Evolutionary conservation across 2,329 filamentous ascomycete species (phyloP).

Genomic region (Aspergillus ruber): DNA sequence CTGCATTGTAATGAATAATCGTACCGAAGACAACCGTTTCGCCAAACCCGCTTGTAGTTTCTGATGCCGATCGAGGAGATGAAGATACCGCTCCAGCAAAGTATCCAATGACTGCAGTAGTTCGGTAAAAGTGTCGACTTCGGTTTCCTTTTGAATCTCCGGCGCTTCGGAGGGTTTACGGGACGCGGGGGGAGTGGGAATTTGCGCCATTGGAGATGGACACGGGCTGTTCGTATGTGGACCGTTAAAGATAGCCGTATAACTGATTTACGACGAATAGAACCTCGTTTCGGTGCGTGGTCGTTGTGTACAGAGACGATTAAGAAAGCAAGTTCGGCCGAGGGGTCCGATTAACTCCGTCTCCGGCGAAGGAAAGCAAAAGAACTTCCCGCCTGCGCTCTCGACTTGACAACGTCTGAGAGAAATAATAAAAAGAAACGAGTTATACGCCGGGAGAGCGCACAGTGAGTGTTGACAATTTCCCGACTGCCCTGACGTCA

Average conservation of each 20-base stretch:
- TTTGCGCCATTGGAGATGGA: constrained; percentile 21
- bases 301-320: constrained; percentile 4
- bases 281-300: too few relatives aligned
- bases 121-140: constrained; percentile 16
- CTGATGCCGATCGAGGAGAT: constrained; percentile 39
- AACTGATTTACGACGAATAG: not conserved
- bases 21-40: constrained; percentile 35
- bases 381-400: constrained; percentile 28
- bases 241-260: not conserved
- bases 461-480: not conserved
- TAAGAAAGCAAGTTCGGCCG: constrained; percentile 19
- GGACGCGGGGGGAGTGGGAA: constrained; percentile 31
- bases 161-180: constrained; percentile 22
- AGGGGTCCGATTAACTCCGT: constrained; percentile 31
- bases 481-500: constrained; percentile 4
- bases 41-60: constrained; percentile 32
- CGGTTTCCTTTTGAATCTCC: constrained; percentile 12
- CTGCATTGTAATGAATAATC: constrained; percentile 1
- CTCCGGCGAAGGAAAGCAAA: constrained; percentile 28
- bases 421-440: too few relatives aligned
- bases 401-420: not conserved
- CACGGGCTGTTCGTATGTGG: not conserved
- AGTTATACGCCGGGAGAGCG: not conserved
- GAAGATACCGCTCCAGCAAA: constrained; percentile 38
- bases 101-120: constrained; percentile 31